Conservation (phyloP, 2,329 filamentous ascomycete species). For the Pseudocercospora fuligena region DNA sequence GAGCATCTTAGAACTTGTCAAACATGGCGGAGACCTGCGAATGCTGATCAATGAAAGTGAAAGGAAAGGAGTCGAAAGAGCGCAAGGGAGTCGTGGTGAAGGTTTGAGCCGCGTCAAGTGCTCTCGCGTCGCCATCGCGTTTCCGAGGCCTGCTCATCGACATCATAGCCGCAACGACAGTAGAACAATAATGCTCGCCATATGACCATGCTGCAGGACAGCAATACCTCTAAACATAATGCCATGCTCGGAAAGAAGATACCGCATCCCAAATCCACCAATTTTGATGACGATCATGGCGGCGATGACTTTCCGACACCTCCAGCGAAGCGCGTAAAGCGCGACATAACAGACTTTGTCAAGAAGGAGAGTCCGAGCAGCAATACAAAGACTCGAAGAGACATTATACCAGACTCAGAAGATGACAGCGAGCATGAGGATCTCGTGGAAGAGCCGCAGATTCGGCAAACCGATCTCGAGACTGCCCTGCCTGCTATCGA, state of each 20-base stretch:
- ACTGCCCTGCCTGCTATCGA: slow-evolving; percentile 70
- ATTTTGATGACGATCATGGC: slow-evolving; percentile 43
- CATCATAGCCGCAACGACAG: not conserved
- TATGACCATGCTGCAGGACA: slow-evolving; percentile 42
- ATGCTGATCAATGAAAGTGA: no score
- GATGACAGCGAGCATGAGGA: slow-evolving; percentile 39
- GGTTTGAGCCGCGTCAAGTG: not conserved
- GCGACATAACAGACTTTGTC: slow-evolving; percentile 31
- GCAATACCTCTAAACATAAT: slow-evolving; percentile 52
- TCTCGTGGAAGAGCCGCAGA: slow-evolving; percentile 31
- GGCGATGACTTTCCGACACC: slow-evolving; percentile 42
- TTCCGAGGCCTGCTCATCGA: not conserved
- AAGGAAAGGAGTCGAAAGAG: no score
- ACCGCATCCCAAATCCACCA: slow-evolving; percentile 51
- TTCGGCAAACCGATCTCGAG: slow-evolving; percentile 69
- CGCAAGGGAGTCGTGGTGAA: no score
- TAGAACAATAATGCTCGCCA: not conserved
- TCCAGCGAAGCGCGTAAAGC: slow-evolving; percentile 49
- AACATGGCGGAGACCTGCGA: no score
- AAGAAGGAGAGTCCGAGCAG: slow-evolving; percentile 33
- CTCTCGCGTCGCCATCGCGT: not conserved
- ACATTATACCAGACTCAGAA: slow-evolving; percentile 39
- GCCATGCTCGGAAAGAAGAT: slow-evolving; percentile 53
- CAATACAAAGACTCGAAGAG: slow-evolving; percentile 22
- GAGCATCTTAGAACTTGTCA: no score